Percentiles rank a stretch among this genome's conserved stretches.
These are phyloP conservation scores for Xylariaceae sp. DNA, from an alignment of 2,329 filamentous ascomycete species.

Conservation along the genomic window DNA sequence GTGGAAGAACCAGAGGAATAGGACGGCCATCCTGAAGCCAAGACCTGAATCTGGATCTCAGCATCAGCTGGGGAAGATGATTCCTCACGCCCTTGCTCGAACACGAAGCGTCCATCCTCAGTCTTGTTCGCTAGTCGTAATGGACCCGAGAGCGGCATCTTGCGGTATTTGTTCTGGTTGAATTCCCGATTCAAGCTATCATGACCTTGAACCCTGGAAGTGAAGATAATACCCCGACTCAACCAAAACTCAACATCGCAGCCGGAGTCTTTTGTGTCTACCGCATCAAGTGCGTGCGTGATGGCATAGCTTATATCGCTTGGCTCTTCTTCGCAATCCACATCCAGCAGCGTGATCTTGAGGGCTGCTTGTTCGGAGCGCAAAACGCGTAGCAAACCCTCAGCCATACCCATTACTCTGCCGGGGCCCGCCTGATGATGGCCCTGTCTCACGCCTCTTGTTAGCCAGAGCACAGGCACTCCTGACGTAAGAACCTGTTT, in stretches of 20 bases:
- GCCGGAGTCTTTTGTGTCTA: slow-evolving; percentile 21
- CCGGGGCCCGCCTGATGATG: not conserved
- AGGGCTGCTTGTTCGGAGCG: slow-evolving; percentile 26
- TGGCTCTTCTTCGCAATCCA: slow-evolving; percentile 14
- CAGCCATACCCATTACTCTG: slow-evolving; percentile 17
- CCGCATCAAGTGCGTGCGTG: slow-evolving; percentile 7
- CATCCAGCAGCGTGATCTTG: slow-evolving; percentile 20
- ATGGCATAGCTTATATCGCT: slow-evolving; percentile 9
- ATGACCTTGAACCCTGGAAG: slow-evolving; percentile 16
- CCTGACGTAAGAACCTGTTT: slow-evolving; percentile 20
- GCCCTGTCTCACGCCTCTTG: slow-evolving; percentile 23
- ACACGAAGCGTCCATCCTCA: slow-evolving; percentile 7
- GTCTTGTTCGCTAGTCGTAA: slow-evolving; percentile 6
- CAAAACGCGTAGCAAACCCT: slow-evolving; percentile 27
- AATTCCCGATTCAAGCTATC: slow-evolving; percentile 6
- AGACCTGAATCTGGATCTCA: slow-evolving; percentile 11
- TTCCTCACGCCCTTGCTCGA: slow-evolving; percentile 1
- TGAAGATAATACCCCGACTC: slow-evolving; percentile 17
- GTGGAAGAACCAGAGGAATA: slow-evolving; percentile 5
- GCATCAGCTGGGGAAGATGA: not conserved
- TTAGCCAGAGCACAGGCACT: slow-evolving; percentile 21
- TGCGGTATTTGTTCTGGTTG: not conserved
- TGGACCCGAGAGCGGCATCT: slow-evolving; percentile 1
- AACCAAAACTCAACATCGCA: slow-evolving; percentile 28
- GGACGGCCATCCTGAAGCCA: slow-evolving; percentile 11